These are phyloP conservation scores for Lolium rigidum DNA, from an alignment of 176 grass and related monocot species.

Conservation along the genomic window DNA sequence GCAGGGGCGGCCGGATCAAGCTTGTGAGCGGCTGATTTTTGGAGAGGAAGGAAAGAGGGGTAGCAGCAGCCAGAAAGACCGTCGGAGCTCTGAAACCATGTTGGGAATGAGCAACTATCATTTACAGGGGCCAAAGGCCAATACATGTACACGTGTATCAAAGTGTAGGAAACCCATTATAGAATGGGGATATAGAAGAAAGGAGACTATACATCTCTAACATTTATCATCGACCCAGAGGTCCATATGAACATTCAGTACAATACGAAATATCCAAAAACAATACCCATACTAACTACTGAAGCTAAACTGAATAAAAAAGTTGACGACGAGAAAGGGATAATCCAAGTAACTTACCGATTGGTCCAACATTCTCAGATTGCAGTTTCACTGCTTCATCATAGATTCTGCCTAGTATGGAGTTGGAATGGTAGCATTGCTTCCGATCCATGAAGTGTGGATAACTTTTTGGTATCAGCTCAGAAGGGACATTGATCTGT, in stretches of 20 bases:
- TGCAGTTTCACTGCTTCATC: conserved; percentile 55
- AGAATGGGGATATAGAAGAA: too few relatives aligned
- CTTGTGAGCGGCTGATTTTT: too few relatives aligned
- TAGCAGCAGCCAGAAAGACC: too few relatives aligned
- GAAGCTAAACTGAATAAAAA: conserved; percentile 8
- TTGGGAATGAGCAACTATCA: too few relatives aligned
- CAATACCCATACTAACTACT: neutral
- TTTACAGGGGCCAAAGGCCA: too few relatives aligned
- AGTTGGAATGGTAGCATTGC: conserved; percentile 48
- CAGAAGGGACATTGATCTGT: conserved; percentile 54
- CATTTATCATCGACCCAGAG: neutral
- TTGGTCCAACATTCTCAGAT: conserved; percentile 41
- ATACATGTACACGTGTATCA: too few relatives aligned
- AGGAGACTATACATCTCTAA: too few relatives aligned
- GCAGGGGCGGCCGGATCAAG: too few relatives aligned
- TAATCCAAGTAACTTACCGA: conserved; percentile 44
- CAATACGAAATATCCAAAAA: neutral
- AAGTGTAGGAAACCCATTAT: too few relatives aligned
- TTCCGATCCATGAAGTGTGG: conserved; percentile 71
- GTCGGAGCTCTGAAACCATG: too few relatives aligned
- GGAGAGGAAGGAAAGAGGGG: too few relatives aligned
- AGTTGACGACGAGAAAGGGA: neutral
- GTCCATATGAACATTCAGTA: neutral
- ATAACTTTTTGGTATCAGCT: conserved; percentile 53
- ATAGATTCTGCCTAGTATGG: conserved; percentile 65